phyloP scores from a whole-genome alignment of 331 rosid genomes.

The Rosa hybrid region DNA sequence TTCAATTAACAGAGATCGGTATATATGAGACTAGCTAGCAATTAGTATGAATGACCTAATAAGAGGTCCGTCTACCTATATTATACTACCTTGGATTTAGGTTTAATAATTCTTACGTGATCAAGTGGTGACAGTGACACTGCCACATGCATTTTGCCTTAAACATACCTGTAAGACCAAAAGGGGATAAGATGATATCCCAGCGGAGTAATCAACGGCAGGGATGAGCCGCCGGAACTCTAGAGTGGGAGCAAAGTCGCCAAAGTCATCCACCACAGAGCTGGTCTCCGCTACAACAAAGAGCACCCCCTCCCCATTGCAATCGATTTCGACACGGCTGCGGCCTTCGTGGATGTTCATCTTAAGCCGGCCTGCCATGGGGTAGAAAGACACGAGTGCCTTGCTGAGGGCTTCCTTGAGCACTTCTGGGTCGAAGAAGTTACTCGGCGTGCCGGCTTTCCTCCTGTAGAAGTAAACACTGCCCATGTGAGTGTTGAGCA shows the following conservation, averaged over 20 bases:
- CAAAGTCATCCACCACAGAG: slow-evolving; percentile 57
- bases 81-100: too few species aligned
- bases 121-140: too few species aligned
- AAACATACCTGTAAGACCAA: slow-evolving; percentile 22
- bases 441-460: background rate
- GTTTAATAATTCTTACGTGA: too few species aligned
- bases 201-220: slow-evolving; percentile 55
- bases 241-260: slow-evolving; percentile 73
- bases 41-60: too few species aligned
- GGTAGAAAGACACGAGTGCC: slow-evolving; percentile 41
- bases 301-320: slow-evolving; percentile 74
- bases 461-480: slow-evolving; percentile 42
- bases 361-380: slow-evolving; percentile 41
- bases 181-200: slow-evolving; percentile 60
- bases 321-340: slow-evolving; percentile 40
- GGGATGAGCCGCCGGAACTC: slow-evolving; percentile 79
- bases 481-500: slow-evolving; percentile 50
- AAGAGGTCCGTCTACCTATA: too few species aligned
- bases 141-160: too few species aligned
- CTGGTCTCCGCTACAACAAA: slow-evolving; percentile 66
- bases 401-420: slow-evolving; percentile 39
- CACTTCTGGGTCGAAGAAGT: slow-evolving; percentile 34
- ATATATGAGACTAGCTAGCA: too few species aligned
- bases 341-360: slow-evolving; percentile 24
- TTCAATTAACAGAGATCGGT: too few species aligned